Percentiles rank a stretch among this genome's conserved stretches.
These are phyloP conservation scores for Ascochyta fabae DNA, from an alignment of 2,329 filamentous ascomycete genomes.

Conservation along the genomic window DNA sequence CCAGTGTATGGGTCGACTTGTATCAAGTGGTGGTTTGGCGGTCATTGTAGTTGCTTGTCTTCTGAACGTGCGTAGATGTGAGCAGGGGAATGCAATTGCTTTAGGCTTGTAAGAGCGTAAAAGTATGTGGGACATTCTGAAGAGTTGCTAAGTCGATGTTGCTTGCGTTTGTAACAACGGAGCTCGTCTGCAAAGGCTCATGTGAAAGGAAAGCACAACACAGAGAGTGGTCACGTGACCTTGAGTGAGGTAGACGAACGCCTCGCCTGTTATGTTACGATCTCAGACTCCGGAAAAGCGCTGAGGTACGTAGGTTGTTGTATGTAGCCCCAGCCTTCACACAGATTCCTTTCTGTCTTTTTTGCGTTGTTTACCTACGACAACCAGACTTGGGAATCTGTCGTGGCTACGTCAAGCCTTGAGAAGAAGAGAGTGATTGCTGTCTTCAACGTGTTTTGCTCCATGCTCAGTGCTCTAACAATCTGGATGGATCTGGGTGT, in stretches of 20 bases:
- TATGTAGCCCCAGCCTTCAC: background rate
- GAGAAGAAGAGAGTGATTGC: background rate
- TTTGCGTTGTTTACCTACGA: background rate
- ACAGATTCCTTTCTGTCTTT: background rate
- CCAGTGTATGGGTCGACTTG: conserved; percentile 38
- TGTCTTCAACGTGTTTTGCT: background rate
- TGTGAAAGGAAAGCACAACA: background rate
- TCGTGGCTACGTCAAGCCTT: background rate
- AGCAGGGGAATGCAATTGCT: background rate
- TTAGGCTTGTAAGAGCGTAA: background rate
- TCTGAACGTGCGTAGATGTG: background rate
- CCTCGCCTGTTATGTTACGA: background rate
- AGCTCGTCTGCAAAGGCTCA: background rate
- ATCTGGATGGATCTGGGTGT: too few species aligned
- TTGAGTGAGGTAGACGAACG: background rate
- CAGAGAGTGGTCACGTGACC: conserved; percentile 1
- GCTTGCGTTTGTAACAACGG: background rate
- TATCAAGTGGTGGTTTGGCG: conserved; percentile 1
- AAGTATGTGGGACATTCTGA: background rate
- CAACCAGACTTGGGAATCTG: background rate
- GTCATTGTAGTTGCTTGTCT: conserved; percentile 19
- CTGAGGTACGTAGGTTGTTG: background rate
- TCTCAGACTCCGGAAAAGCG: background rate
- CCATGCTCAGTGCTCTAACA: too few species aligned
- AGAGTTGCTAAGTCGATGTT: background rate